Base-by-base conservation (phyloP, 139 green algal species). In the Spirogloea muscicola region DNA sequence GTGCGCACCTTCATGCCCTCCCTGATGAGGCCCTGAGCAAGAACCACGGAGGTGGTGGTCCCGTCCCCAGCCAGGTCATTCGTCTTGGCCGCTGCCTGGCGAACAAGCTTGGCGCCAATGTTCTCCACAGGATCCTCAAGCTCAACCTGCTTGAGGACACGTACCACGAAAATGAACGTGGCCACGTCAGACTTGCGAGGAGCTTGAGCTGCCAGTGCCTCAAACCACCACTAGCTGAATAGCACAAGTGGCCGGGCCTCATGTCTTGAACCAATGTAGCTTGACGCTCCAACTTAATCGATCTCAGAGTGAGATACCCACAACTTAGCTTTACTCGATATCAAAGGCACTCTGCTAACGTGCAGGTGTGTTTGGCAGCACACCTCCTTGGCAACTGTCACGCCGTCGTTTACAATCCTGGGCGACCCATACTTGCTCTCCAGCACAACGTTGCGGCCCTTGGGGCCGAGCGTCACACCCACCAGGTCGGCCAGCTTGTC, bases 331-430 rank as follows among this genome's bases (percentile, higher is more conserved):
- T n/a, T n/a, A n/a, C n/a, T n/a, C n/a, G n/a, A n/a, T 52, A 16
- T 16, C 44, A 16, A 52, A 13, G 16, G 44, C 44, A 13, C 44
- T 52, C 16, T 16, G 13, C 16, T 52, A 27, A 52, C 13, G 44
- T 16, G 33, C n/a, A n/a, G n/a, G n/a, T n/a, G n/a, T n/a, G n/a
- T n/a, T n/a, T n/a, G n/a, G n/a, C 49, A 13, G 27, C 64, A 57
- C 2, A 80, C 75, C 72, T 87, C 82, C 80, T 86, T 88, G 10
- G 83, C 83, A 34, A 88, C 83, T 29, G 81, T 88, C 25, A 98
- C 95, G 66, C 95, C 95, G 81, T 99, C 95, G 77, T 99, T 99
- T 25, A 99, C 94, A 62, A 99, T 98, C 84, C 96, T 95, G 38
- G 95, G 95, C 25, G 91, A 96, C 59, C 95, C 95, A 52, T 95